Evolutionary conservation across 805 yeast species (phyloP), one percentile per base, ranked within the genome.

Genomic region (Saccharomycopsis synnaedendra): DNA sequence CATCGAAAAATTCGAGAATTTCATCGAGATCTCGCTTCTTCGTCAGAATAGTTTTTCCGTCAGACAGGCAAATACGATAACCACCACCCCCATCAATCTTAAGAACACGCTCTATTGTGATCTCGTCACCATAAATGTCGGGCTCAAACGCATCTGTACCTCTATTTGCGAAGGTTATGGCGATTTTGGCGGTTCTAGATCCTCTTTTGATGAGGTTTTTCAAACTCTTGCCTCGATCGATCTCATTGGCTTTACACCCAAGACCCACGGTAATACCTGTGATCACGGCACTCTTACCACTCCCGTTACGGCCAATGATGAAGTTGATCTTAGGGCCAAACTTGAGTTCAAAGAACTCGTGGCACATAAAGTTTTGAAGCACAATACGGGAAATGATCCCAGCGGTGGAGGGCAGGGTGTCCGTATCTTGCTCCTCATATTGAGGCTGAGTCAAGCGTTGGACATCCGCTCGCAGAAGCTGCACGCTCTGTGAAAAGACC

Each of bases 281-380:
- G 50, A 89, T 65, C 19, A 89, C 74, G 1, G 97, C 95, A 59
- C 86, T 76, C 59, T 89, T 89, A 32, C 97, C 97, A 37, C 89
- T 79, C 3, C 97, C 97, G 58, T 89, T 89, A 48, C 82, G 71
- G 27, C 97, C 97, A 38, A 85, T 82, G 48, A 89, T 85, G 59
- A 89, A 84, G 61, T 89, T 89, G 55, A 89, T 70, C 46, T 80
- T 76, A 0, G 90, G 88, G 1, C 93, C 93, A 33, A 89, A 71
- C 3, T 72, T 74, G 5, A 93, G 64, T 48, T 78, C 79, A 57
- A 93, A 85, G 47, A 85, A 76, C 42, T 78, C 82, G 60, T 93
- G 98, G 55, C 95, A 87, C 96, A 87, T 87, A 61, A 87, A 87
- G 65, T 87, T 86, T 51, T 74, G 71, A 40, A 89, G 65, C 29